Evolutionary conservation across 2,329 filamentous ascomycete genomes (phyloP).

Genomic region (Ascochyta rabiei): DNA sequence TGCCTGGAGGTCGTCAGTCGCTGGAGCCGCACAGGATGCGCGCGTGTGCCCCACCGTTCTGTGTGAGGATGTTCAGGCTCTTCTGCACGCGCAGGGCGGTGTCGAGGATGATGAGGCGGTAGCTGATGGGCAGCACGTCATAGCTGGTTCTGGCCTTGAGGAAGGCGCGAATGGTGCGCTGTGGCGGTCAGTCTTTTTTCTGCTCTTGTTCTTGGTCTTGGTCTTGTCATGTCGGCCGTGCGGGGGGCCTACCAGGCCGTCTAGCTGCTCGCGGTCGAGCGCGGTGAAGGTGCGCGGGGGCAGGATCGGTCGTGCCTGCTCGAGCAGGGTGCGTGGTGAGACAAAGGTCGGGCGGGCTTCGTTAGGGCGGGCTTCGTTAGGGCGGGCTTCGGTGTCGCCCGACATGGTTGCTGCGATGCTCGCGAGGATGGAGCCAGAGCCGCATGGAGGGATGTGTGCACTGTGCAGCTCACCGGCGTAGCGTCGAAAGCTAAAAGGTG

Average conservation of each 20-base stretch:
- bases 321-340: constrained; percentile 37
- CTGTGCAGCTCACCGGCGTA: constrained; percentile 12
- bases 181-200: constrained; percentile 25
- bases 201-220: too few species aligned
- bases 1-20: constrained; percentile 64
- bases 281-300: constrained; percentile 57
- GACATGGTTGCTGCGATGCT: constrained; percentile 47
- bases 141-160: constrained; percentile 96
- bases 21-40: not conserved
- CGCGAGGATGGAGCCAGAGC: constrained; percentile 36
- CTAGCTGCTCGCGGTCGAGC: constrained; percentile 77
- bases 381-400: constrained; percentile 32
- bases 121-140: constrained; percentile 94
- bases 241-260: constrained; percentile 69
- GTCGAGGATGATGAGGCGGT: constrained; percentile 93
- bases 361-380: constrained; percentile 22
- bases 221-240: too few species aligned
- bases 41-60: constrained; percentile 72
- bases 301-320: constrained; percentile 33
- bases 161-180: constrained; percentile 90
- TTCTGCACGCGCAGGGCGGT: constrained; percentile 95
- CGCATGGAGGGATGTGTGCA: constrained; percentile 40
- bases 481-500: constrained; percentile 19
- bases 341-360: constrained; percentile 33
- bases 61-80: constrained; percentile 91